These are phyloP conservation scores for Glycyrrhiza uralensis DNA, from an alignment of 306 rosid genomes.

Conservation along the genomic window DNA sequence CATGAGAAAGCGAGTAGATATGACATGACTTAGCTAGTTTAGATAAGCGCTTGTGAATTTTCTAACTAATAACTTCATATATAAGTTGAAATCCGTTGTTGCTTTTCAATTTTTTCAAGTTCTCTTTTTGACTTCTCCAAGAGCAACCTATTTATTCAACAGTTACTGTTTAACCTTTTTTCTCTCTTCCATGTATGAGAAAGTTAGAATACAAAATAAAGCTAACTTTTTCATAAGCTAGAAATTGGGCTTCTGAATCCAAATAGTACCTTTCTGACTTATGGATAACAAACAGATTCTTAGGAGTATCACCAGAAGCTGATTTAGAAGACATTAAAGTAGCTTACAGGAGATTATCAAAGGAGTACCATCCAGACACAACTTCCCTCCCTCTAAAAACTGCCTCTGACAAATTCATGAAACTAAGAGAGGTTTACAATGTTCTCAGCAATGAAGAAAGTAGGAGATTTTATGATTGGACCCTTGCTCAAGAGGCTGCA, in stretches of 20 bases:
- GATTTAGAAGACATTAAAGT: conserved; percentile 79
- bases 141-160: too few species aligned
- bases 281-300: conserved; percentile 50
- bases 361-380: conserved; percentile 97
- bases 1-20: neutral
- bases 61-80: too few species aligned
- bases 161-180: too few species aligned
- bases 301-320: conserved; percentile 66
- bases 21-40: neutral
- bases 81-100: too few species aligned
- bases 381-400: conserved; percentile 85
- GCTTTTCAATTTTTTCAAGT: too few species aligned
- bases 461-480: conserved; percentile 83
- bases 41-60: too few species aligned
- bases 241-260: too few species aligned
- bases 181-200: too few species aligned
- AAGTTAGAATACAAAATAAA: too few species aligned
- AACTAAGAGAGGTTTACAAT: conserved; percentile 63
- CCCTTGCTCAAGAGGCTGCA: conserved; percentile 83
- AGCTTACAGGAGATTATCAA: conserved; percentile 71
- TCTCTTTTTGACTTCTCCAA: too few species aligned
- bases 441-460: conserved; percentile 62
- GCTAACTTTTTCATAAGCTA: too few species aligned
- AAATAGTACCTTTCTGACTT: too few species aligned
- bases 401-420: conserved; percentile 80